Percentiles rank a stretch among this genome's conserved stretches.
Conservation (phyloP, 1,284 basidiomycete species). For the Leccinum solheimii region DNA sequence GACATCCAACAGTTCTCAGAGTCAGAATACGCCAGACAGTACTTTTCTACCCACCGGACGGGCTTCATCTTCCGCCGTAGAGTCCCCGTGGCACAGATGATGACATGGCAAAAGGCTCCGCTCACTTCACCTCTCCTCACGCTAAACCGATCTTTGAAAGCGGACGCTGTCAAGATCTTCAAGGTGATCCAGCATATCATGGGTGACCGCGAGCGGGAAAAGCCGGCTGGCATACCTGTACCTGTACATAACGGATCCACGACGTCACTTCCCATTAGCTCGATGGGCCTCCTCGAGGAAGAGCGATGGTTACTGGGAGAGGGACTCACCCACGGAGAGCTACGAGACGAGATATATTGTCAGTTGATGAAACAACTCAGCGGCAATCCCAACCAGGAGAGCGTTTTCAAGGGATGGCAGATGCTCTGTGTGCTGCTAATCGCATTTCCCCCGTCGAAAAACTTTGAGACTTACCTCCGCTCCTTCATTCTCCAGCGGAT, state of each 20-base stretch:
- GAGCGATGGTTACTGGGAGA: conserved; percentile 83
- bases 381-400: conserved; percentile 79
- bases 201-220: conserved; percentile 83
- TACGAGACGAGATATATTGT: conserved; percentile 90
- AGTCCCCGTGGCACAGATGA: conserved; percentile 80
- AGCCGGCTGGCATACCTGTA: conserved; percentile 47
- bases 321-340: conserved; percentile 74
- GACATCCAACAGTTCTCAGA: conserved; percentile 85
- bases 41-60: conserved; percentile 85
- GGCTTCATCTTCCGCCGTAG: conserved; percentile 81
- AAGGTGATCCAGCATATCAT: conserved; percentile 88
- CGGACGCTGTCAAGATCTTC: conserved; percentile 82
- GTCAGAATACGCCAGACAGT: conserved; percentile 79
- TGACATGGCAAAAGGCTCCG: conserved; percentile 85
- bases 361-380: conserved; percentile 90
- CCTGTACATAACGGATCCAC: conserved; percentile 54
- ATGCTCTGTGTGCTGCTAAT: conserved; percentile 83
- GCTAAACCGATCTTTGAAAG: conserved; percentile 62
- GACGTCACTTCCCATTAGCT: conserved; percentile 46
- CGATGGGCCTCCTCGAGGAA: conserved; percentile 68
- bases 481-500: conserved; percentile 74
- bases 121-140: conserved; percentile 74
- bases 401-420: conserved; percentile 88
- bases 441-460: conserved; percentile 88
- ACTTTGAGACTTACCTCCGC: conserved; percentile 81